Percentiles rank a stretch among this genome's conserved stretches.
phyloP scores from a whole-genome alignment of 371 early-diverging fungal species.

The Mucor plumbeus region DNA sequence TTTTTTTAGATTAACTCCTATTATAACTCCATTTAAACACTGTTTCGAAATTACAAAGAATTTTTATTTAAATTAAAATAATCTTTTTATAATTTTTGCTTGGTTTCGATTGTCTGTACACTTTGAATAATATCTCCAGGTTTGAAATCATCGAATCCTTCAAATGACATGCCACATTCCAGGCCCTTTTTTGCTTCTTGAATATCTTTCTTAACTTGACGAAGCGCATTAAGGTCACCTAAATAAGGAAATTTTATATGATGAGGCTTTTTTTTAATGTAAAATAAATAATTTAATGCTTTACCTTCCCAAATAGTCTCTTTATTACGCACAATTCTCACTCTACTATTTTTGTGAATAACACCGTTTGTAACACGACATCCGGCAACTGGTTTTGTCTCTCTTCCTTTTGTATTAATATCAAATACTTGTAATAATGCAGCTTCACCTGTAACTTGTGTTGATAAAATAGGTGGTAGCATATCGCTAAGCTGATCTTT shows the following conservation, averaged over 20 bases:
- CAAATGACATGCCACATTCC: slow-evolving; percentile 93
- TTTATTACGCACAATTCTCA: slow-evolving; percentile 74
- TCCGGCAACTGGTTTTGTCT: slow-evolving; percentile 79
- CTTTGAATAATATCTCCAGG: slow-evolving; percentile 85
- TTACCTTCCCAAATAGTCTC: slow-evolving; percentile 73
- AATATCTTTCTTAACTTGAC: slow-evolving; percentile 89
- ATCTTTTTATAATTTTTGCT: slow-evolving; percentile 41
- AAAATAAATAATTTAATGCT: not conserved
- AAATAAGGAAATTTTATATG: slow-evolving; percentile 8
- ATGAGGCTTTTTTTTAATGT: not conserved
- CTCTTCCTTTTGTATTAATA: slow-evolving; percentile 73
- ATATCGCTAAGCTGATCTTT: slow-evolving; percentile 78
- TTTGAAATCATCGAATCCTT: slow-evolving; percentile 74
- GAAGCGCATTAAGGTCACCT: slow-evolving; percentile 66
- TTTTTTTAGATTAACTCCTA: not conserved
- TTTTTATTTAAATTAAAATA: slow-evolving; percentile 1
- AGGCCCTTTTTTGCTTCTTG: slow-evolving; percentile 86
- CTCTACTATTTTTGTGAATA: slow-evolving; percentile 61
- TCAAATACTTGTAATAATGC: slow-evolving; percentile 82
- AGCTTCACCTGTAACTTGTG: slow-evolving; percentile 89
- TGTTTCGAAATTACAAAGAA: slow-evolving; percentile 1
- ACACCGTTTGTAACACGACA: slow-evolving; percentile 84
- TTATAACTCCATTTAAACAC: not conserved
- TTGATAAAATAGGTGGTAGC: slow-evolving; percentile 78
- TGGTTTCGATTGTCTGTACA: slow-evolving; percentile 61